Base-by-base conservation (phyloP, 2,329 filamentous ascomycete species). In the Aspergillus aculeatinus region DNA sequence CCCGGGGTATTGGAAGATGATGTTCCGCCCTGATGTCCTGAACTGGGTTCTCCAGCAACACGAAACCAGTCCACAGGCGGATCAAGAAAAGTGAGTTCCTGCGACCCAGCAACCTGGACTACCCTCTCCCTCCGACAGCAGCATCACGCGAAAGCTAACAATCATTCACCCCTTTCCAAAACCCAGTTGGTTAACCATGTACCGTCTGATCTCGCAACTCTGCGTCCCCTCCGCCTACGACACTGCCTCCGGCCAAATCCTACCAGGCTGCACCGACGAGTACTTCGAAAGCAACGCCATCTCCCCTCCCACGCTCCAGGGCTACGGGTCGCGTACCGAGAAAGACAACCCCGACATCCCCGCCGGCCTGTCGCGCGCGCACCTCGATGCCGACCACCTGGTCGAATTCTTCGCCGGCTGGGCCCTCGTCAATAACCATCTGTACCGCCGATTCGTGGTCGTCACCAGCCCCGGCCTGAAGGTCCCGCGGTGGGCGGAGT, bases 371-470 rank as follows among this genome's bases (percentile, higher is more conserved):
- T 69, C 62, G 2, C 69, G 72, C 48, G 61, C 65, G 11, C 66
- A 72, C 25, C 65, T 70, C 25, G 66, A 77, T 42, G 64, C 73
- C 9, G 75, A 79, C 49, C 72, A 74, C 56, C 65, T 79, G 1
- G 67, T 73, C 5, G 75, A 79, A 56, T 72, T 74, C 31, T 77
- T 77, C 50, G 72, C 76, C 1, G 76, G 74, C 9, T 78, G 74
- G 74, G 63, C 66, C 2, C 57, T 76, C 5, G 57, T 73, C 12
- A 68, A 77, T 52, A 64, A 64, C 4, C 60, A 74, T 16, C 67
- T 67, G 7, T 74, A 74, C 52, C 69, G 75, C 7, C 69, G 68
- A 9, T 76, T 76, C 27, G 23, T 69, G 27, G 67, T 76, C 3
- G 49, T 76, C 14, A 71, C 71, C 4, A 47, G 63, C 10, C 42